Evolutionary conservation across 257 asterid species (phyloP).

Genomic region (Phtheirospermum japonicum): DNA sequence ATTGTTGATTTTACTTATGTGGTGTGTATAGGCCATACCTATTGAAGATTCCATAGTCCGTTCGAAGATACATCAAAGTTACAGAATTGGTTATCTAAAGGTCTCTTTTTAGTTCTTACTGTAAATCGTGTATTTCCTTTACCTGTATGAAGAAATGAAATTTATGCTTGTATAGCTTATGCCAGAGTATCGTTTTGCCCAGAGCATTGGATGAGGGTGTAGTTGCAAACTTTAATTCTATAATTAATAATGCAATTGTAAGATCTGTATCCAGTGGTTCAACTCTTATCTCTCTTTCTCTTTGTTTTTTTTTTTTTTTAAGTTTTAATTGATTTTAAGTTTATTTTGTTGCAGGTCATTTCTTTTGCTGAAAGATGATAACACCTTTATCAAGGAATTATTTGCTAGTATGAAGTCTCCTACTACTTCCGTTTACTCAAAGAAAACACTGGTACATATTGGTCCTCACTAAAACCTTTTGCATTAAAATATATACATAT

Average conservation of each 20-base stretch:
- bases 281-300: too few species aligned
- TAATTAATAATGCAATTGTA: conserved; percentile 80
- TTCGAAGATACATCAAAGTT: conserved; percentile 93
- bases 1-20: conserved; percentile 7
- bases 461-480: too few species aligned
- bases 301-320: conserved; percentile 13
- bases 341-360: conserved; percentile 63
- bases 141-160: conserved; percentile 5
- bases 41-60: conserved; percentile 72
- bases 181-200: conserved; percentile 85
- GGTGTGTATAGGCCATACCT: conserved; percentile 65
- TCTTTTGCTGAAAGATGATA: conserved; percentile 86
- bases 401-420: conserved; percentile 80
- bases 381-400: conserved; percentile 74
- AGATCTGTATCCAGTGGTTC: conserved; percentile 37
- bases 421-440: too few species aligned
- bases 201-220: conserved; percentile 69
- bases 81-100: conserved; percentile 88
- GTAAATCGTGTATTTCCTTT: conserved; percentile 5
- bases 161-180: conserved; percentile 32
- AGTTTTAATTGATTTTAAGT: too few species aligned
- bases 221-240: conserved; percentile 65
- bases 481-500: too few species aligned
- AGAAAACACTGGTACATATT: too few species aligned
- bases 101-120: conserved; percentile 36